Evolutionary conservation across 192 early-diverging fungal genomes (phyloP).

Genomic region (Paraglomus brasilianum): DNA sequence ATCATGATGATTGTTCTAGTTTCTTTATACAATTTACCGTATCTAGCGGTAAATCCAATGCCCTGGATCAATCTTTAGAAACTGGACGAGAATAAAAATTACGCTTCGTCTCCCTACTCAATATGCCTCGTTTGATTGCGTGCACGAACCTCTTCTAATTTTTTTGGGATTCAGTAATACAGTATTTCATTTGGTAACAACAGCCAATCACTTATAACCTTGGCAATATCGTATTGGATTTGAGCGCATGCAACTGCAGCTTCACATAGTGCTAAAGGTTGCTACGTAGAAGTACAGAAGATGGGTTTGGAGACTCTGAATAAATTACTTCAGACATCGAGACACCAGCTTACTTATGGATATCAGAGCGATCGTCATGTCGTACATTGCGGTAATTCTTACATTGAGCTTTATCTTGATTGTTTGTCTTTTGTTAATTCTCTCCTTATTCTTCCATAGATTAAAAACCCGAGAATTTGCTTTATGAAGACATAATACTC

Average conservation of each 20-base stretch:
- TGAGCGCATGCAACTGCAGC: constrained; percentile 76
- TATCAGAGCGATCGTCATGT: no score
- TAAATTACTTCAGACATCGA: constrained; percentile 85
- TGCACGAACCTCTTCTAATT: constrained; percentile 38
- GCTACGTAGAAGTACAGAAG: constrained; percentile 74
- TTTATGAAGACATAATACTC: no score
- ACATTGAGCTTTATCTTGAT: no score
- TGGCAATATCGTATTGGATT: constrained; percentile 61
- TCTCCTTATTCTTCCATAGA: no score
- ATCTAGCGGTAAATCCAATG: no score
- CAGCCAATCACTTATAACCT: constrained; percentile 58
- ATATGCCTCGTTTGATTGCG: constrained; percentile 55
- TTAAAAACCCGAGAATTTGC: no score
- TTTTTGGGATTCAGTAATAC: constrained; percentile 69
- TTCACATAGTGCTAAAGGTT: constrained; percentile 37
- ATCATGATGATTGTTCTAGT: no score
- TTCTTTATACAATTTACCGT: no score
- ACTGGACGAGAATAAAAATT: constrained; percentile 72
- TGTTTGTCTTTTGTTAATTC: no score
- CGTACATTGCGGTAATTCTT: no score
- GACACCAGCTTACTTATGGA: constrained; percentile 78
- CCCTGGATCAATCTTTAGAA: no score
- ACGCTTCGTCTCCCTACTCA: constrained; percentile 57
- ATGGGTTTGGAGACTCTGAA: constrained; percentile 87
- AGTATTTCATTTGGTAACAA: constrained; percentile 72